Base-by-base conservation (phyloP, 2,329 filamentous ascomycete genomes). In the Pseudophaeomoniella oleicola region DNA sequence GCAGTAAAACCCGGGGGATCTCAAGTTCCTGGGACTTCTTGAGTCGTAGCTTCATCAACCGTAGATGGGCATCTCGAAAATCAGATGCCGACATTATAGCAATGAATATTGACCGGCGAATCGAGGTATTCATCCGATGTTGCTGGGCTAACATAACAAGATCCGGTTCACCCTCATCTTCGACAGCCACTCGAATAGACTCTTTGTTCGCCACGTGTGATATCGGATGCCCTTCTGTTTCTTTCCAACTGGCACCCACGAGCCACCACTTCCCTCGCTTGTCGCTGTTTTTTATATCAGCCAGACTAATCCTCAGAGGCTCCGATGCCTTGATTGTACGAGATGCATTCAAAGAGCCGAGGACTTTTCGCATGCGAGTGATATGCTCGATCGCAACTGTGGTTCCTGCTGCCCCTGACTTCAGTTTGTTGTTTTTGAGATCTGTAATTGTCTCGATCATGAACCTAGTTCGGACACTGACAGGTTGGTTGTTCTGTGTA, bases 201-300 rank as follows among this genome's bases (percentile, higher is more conserved):
- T 39, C 32, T 17, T 48, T 40, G 19, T 46, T 39, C 1, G 42
- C 35, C 3, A 22, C 30, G 34, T 50, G 47, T 16, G 41, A 42
- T 22, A 46, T 44, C 34, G 48, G 53, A 3, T 48, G 50, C 2
- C 63, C 52, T 13, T 55, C 54, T 31, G 61, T 54, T 39, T 62
- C 58, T 30, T 64, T 66, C 74, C 88, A 94, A 56, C 86, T 94
- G n/a, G 90, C 88, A 36, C 90, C 90, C 4, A 96, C 83, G 14
- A 96, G 73, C 90, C 90, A 98, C 90, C 90, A 98, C 62, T 94
- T 94, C 1, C 90, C 90, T 52, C 79, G 82, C 53, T 81, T 88
- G 30, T 88, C 81, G 1, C 80, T 79, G 42, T 87, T 75, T 43
- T 76, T 76, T 36, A 98, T 83, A 50, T 98, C 90, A 27, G 71